Base-by-base conservation (phyloP, 495 filamentous ascomycete genomes). In the Penicillium pancosmium region DNA sequence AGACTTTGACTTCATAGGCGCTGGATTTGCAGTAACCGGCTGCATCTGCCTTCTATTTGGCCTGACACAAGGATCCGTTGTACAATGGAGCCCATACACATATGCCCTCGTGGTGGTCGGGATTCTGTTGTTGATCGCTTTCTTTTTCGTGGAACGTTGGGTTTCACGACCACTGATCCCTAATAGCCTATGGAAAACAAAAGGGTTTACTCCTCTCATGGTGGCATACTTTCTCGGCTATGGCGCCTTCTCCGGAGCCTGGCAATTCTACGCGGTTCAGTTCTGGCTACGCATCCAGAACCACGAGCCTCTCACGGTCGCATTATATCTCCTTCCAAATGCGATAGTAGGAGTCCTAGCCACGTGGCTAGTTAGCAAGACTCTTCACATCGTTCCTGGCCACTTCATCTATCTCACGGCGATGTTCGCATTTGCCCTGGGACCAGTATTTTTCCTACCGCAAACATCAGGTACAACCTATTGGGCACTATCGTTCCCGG, bases 201-300 rank as follows among this genome's bases (percentile, higher is more conserved):
- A 68, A 7, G 78, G 80, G 11, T 82, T 82, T 57, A 74, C 77
- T 3, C 75, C 80, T 0, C 61, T 82, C 5, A 74, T 82, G 62
- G 52, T 77, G 1, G 72, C 80, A 8, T 82, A 81, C 60, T 79
- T 79, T 61, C 60, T 82, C 0, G 78, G 78, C 0, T 82, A 76
- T 33, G 80, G 80, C 1, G 71, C 69, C 27, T 80, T 68, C 63
- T 72, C 71, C 21, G 78, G 79, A 8, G 73, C 70, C 6, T 82
- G 78, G 78, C 80, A 82, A 47, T 81, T 81, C 63, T 82, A 80
- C 56, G 77, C 74, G 9, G 67, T 81, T n/a, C 78, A 81, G 50
- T 82, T 80, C 64, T 80, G 75, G 77, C 69, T 80, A 21, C 70
- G 74, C 13, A 73, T 79, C 43, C 78, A 80, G 44, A 60, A 73